Evolutionary conservation across 352 stramenopile genomes (phyloP).

Genomic region (Pythium coloratum): DNA sequence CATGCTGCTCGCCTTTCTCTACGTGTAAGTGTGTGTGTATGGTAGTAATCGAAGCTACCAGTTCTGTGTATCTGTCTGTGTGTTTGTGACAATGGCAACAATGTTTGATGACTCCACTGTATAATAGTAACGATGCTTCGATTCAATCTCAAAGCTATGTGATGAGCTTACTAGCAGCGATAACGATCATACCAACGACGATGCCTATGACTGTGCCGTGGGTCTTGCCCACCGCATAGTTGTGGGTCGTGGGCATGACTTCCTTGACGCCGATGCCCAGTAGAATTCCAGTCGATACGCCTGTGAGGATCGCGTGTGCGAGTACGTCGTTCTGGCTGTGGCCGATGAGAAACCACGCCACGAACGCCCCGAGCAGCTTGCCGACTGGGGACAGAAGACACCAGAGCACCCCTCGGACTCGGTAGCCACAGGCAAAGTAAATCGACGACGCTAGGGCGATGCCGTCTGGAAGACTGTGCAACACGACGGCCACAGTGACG

Average conservation of each 20-base stretch:
- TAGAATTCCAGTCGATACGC: conserved; percentile 23
- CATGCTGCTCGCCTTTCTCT: conserved; percentile 25
- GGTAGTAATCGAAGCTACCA: conserved; percentile 4
- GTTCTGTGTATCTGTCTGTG: not conserved
- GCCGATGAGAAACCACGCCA: conserved; percentile 27
- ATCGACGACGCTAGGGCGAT: conserved; percentile 32
- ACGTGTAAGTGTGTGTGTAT: conserved; percentile 10
- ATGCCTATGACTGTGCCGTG: conserved; percentile 22
- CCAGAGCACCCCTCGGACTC: conserved; percentile 24
- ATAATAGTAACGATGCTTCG: not conserved
- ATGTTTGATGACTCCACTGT: not conserved
- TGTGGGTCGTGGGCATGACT: conserved; percentile 31
- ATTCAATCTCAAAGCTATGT: conserved; percentile 3
- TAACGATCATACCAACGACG: conserved; percentile 16
- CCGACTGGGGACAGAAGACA: conserved; percentile 26
- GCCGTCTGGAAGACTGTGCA: conserved; percentile 32
- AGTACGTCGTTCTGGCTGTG: conserved; percentile 14
- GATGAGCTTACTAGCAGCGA: conserved; percentile 20
- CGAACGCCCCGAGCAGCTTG: conserved; percentile 20
- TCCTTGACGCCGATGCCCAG: conserved; percentile 29
- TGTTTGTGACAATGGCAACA: not conserved
- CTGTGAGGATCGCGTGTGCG: conserved; percentile 18
- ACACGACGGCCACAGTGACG: conserved; percentile 16
- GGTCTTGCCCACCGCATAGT: conserved; percentile 25
- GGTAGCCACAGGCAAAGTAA: conserved; percentile 32